These are phyloP conservation scores for Metarhizium rileyi DNA, from an alignment of 2,329 filamentous ascomycete species.

Conservation along the genomic window DNA sequence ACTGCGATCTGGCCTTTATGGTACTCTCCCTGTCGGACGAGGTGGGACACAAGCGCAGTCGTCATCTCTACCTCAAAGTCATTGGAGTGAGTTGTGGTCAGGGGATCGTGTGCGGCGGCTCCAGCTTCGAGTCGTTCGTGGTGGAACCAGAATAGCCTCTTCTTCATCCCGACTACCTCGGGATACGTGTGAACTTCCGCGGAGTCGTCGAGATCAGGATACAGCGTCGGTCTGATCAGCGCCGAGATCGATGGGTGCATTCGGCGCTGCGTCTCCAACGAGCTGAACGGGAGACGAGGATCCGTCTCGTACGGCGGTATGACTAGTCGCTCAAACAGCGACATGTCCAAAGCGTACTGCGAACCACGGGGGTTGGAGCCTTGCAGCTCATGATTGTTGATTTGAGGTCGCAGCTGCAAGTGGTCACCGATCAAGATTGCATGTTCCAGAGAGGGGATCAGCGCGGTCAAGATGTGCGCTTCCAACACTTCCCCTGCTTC, in stretches of 20 bases:
- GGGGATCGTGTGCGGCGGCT: conserved; percentile 18
- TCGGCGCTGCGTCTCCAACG: conserved; percentile 49
- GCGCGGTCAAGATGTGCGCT: conserved; percentile 47
- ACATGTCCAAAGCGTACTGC: conserved; percentile 46
- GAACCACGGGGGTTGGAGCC: conserved; percentile 36
- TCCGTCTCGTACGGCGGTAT: conserved; percentile 20
- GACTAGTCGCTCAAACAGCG: conserved; percentile 51
- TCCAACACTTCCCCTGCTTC: conserved; percentile 63
- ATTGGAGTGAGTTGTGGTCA: conserved; percentile 42
- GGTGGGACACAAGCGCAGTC: conserved; percentile 50
- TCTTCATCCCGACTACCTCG: conserved; percentile 41
- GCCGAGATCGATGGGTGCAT: conserved; percentile 55
- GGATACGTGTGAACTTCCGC: conserved; percentile 28
- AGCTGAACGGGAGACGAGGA: conserved; percentile 19
- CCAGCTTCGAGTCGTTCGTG: conserved; percentile 39
- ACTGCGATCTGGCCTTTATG: conserved; percentile 54
- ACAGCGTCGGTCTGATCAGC: conserved; percentile 48
- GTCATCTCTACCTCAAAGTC: conserved; percentile 55
- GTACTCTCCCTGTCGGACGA: conserved; percentile 57
- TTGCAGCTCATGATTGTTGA: conserved; percentile 44
- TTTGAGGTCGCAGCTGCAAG: conserved; percentile 48
- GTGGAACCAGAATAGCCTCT: conserved; percentile 52
- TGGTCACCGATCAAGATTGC: conserved; percentile 56
- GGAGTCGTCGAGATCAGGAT: conserved; percentile 45
- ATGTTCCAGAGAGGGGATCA: conserved; percentile 52